Evolutionary conservation across 2,329 filamentous ascomycete genomes (phyloP).

Genomic region (Beauveria varroae): DNA sequence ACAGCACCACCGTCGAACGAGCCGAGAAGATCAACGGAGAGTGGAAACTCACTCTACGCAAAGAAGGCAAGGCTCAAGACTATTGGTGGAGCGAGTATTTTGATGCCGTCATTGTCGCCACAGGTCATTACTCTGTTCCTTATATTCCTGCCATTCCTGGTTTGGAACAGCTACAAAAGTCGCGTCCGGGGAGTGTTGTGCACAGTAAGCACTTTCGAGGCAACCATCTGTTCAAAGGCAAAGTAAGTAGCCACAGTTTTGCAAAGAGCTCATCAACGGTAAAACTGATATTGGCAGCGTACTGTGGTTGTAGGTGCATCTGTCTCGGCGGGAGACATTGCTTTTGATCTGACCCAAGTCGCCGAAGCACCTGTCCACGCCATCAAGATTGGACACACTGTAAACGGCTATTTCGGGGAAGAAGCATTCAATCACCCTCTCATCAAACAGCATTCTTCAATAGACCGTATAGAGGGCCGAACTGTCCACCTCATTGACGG

Average conservation of each 20-base stretch:
- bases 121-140: slow-evolving; percentile 53
- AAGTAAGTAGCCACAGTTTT: slow-evolving; percentile 26
- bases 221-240: slow-evolving; percentile 34
- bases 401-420: slow-evolving; percentile 50
- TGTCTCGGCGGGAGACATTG: slow-evolving; percentile 57
- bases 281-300: slow-evolving; percentile 27
- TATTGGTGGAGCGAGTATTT: slow-evolving; percentile 58
- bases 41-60: slow-evolving; percentile 45
- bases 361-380: slow-evolving; percentile 42
- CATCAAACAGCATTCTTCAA: slow-evolving; percentile 40
- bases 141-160: slow-evolving; percentile 45
- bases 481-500: slow-evolving; percentile 52
- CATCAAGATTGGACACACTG: slow-evolving; percentile 39
- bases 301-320: slow-evolving; percentile 57
- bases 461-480: slow-evolving; percentile 35
- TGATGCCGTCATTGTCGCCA: slow-evolving; percentile 54
- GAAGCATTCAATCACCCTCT: slow-evolving; percentile 51
- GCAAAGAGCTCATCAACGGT: background rate
- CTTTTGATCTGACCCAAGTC: slow-evolving; percentile 41
- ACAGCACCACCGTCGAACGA: slow-evolving; percentile 54
- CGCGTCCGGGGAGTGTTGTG: slow-evolving; percentile 40
- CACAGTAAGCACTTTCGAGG: slow-evolving; percentile 49
- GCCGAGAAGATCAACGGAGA: slow-evolving; percentile 41
- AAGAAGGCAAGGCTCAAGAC: slow-evolving; percentile 32
- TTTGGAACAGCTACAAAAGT: slow-evolving; percentile 37